Conservation (phyloP, 2,329 filamentous ascomycete species). For the Colletotrichum ledebouriae region DNA sequence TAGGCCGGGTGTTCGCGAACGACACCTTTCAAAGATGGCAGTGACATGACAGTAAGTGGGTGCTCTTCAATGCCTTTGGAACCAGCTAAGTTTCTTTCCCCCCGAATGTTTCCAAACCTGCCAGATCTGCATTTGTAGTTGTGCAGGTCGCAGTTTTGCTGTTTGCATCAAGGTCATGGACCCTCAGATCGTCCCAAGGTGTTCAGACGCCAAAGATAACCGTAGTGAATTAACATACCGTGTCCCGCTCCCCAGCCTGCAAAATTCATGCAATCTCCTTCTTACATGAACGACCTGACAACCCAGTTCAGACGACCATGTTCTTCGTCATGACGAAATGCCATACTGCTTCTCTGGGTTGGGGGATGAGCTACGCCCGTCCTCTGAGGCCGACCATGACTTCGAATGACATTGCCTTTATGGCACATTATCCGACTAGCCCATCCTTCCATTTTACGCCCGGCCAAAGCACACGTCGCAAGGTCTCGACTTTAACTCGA, state of each 20-base stretch:
- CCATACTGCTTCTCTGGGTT: neutral
- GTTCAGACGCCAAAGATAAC: slow-evolving; percentile 27
- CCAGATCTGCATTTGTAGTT: neutral
- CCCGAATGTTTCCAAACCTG: neutral
- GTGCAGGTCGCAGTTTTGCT: neutral
- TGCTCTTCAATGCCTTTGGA: neutral
- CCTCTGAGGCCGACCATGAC: neutral
- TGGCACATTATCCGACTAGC: neutral
- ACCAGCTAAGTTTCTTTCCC: neutral
- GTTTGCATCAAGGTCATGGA: slow-evolving; percentile 26
- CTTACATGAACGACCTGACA: neutral
- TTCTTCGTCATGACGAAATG: neutral
- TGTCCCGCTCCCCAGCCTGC: neutral
- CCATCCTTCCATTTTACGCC: neutral
- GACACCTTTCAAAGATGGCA: slow-evolving; percentile 9
- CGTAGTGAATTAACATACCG: neutral
- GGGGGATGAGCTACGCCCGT: too few relatives aligned
- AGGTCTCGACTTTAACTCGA: slow-evolving; percentile 18
- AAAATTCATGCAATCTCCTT: slow-evolving; percentile 8
- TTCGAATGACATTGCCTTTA: neutral
- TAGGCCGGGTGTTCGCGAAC: slow-evolving; percentile 9
- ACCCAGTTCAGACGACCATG: slow-evolving; percentile 9
- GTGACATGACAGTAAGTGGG: neutral
- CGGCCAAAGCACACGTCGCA: neutral
- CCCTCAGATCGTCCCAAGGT: slow-evolving; percentile 27